These are phyloP conservation scores for Calonectria honghensis DNA, from an alignment of 2,329 filamentous ascomycete genomes.

Conservation along the genomic window DNA sequence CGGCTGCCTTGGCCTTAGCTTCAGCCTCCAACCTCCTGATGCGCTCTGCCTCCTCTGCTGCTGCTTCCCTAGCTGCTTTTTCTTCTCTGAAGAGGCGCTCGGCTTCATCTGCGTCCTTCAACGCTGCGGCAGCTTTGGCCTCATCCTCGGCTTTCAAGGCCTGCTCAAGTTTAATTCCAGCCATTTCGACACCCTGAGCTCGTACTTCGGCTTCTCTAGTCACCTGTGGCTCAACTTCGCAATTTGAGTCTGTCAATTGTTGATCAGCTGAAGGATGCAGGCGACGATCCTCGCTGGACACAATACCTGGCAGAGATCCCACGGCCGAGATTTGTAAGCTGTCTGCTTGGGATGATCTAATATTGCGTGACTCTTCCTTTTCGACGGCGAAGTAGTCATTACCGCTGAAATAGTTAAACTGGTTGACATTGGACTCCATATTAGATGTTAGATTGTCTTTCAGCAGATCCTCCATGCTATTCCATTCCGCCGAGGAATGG, in stretches of 20 bases:
- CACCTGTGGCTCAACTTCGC: too few species aligned
- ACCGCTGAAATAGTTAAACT: background rate
- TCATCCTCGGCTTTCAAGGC: background rate
- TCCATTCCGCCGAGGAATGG: background rate
- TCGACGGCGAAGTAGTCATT: slow-evolving; percentile 12
- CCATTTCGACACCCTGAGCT: background rate
- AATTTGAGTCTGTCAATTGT: too few species aligned
- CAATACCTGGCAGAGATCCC: too few species aligned
- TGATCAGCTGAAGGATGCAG: too few species aligned
- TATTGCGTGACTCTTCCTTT: background rate
- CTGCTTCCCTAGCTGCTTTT: too few species aligned
- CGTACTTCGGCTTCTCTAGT: background rate
- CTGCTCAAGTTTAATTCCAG: too few species aligned
- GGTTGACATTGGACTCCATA: background rate
- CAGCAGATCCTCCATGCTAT: background rate
- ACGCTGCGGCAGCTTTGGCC: background rate
- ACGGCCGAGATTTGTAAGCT: too few species aligned
- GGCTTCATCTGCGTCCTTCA: background rate
- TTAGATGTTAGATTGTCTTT: background rate
- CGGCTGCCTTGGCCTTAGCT: slow-evolving; percentile 64
- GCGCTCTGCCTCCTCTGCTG: too few species aligned
- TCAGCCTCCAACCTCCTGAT: too few species aligned
- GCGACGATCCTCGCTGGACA: too few species aligned
- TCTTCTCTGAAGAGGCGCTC: background rate
- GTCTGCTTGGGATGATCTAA: background rate